Evolutionary conservation across 495 filamentous ascomycete genomes (phyloP).

Genomic region (Cercophora scortea): DNA sequence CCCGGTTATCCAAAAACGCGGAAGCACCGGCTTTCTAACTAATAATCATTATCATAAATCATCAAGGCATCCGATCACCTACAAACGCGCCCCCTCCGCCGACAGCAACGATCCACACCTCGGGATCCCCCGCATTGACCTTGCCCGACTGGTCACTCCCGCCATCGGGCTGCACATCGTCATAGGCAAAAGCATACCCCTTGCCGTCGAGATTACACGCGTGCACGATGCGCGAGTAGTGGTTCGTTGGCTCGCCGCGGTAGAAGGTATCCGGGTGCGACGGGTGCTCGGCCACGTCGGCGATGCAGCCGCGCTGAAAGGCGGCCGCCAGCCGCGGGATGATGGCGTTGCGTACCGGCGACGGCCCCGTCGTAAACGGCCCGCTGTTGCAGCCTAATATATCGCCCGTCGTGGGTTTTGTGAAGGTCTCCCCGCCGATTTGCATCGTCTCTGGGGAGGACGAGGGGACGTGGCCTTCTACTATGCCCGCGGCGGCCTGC

Average conservation of each 20-base stretch:
- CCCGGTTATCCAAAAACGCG: no score
- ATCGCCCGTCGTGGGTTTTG: constrained; percentile 52
- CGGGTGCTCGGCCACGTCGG: constrained; percentile 43
- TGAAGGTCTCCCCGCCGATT: constrained; percentile 44
- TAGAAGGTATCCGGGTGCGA: constrained; percentile 49
- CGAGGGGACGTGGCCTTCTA: constrained; percentile 15
- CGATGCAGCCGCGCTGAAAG: constrained; percentile 58
- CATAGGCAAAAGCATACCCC: constrained; percentile 76
- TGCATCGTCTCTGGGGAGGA: constrained; percentile 11
- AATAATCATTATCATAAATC: no score
- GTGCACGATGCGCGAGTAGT: constrained; percentile 66
- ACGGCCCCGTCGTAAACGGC: constrained; percentile 51
- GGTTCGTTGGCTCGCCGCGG: constrained; percentile 52
- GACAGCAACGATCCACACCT: constrained; percentile 56
- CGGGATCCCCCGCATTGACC: constrained; percentile 52
- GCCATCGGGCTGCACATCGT: constrained; percentile 60
- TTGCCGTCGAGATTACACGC: constrained; percentile 53
- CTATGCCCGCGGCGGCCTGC: constrained; percentile 26
- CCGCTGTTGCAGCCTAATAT: constrained; percentile 68
- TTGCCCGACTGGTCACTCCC: constrained; percentile 60
- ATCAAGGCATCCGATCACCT: constrained; percentile 16
- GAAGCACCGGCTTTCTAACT: not conserved
- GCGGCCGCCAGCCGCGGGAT: constrained; percentile 59
- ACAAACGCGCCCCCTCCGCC: constrained; percentile 41
- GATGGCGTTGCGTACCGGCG: constrained; percentile 52